Evolutionary conservation across 345 rosid genomes (phyloP), one percentile per base, ranked within the genome.

Genomic region (Raphanus raphanistrum): DNA sequence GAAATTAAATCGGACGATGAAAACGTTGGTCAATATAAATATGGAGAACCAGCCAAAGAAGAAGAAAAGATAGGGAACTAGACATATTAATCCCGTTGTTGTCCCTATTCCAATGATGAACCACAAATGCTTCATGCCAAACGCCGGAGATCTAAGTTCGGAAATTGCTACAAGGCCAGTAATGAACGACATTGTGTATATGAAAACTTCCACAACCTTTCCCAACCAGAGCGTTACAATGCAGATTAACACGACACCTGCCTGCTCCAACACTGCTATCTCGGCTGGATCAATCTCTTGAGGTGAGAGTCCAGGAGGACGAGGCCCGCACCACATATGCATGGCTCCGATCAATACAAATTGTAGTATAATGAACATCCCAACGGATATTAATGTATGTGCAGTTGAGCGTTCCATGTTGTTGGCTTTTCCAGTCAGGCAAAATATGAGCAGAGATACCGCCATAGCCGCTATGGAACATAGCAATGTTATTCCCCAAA

Each of bases 21-120:
- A 33, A 57, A 55, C 17, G 73, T 17, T 33, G 32, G 8, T 70
- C 73, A 70, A 55, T n/a, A 54, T 3, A 12, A 70, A 33, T 21
- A 71, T 58, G 41, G 66, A 71, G 15, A 35, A 35, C 66, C 74
- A 71, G 16, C 74, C 74, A 71, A 70, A 7, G 17, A 58, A 35
- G 33, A 57, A 58, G 54, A 70, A 70, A 0, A 71, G 25, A 36
- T 13, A 11, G 2, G 54, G 66, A 26, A 71, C 15, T 26, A 58
- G 6, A 36, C 57, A 58, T 5, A 36, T 9, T 58, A 36, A 36
- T 58, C 52, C 74, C 26, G 52, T 58, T 13, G 21, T 0, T 13
- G 25, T 58, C 66, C 26, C 66, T 38, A 71, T 25, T 26, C 66
- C 65, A 36, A 58, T n/a, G 54, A 9, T 71, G 4, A 68, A 68